Conservation (phyloP, 2,329 filamentous ascomycete species). For the Hymenoscyphus scutula region DNA sequence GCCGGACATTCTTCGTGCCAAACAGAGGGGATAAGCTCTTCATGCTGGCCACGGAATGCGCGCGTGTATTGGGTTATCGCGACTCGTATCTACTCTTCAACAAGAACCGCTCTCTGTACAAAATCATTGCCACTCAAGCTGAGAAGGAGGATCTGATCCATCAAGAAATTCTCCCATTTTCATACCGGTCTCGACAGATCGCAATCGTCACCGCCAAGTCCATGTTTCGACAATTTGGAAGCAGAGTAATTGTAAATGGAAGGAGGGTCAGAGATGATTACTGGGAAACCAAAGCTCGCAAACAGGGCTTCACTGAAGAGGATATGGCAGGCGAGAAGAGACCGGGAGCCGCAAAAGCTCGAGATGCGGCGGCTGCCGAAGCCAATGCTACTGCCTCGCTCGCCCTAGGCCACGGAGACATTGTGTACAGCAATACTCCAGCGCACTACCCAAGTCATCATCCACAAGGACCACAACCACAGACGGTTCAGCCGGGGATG, state of each 20-base stretch:
- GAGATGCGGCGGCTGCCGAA: constrained; percentile 74
- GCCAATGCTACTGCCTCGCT: constrained; percentile 55
- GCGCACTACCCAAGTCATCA: constrained; percentile 56
- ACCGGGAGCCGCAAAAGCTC: constrained; percentile 83
- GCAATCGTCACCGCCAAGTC: constrained; percentile 96
- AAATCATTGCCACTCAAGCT: constrained; percentile 93
- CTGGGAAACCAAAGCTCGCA: constrained; percentile 95
- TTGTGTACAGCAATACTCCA: constrained; percentile 79
- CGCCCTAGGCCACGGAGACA: constrained; percentile 68
- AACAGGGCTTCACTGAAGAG: constrained; percentile 97
- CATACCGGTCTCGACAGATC: constrained; percentile 96
- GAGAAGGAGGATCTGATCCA: constrained; percentile 96
- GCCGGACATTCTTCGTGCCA: constrained; percentile 89
- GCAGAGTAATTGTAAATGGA: constrained; percentile 85
- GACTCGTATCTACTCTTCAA: constrained; percentile 99
- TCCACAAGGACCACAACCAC: constrained; percentile 64
- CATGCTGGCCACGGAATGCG: constrained; percentile 98
- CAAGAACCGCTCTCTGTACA: constrained; percentile 94
- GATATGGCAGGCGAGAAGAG: constrained; percentile 95
- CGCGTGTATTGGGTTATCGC: constrained; percentile 86
- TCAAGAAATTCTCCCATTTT: constrained; percentile 95
- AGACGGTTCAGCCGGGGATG: constrained; percentile 70
- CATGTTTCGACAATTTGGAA: constrained; percentile 99
- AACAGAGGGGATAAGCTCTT: constrained; percentile 91
- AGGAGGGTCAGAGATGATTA: constrained; percentile 94